These are phyloP conservation scores for Lichina pygmaea DNA, from an alignment of 495 filamentous ascomycete genomes.

Conservation along the genomic window DNA sequence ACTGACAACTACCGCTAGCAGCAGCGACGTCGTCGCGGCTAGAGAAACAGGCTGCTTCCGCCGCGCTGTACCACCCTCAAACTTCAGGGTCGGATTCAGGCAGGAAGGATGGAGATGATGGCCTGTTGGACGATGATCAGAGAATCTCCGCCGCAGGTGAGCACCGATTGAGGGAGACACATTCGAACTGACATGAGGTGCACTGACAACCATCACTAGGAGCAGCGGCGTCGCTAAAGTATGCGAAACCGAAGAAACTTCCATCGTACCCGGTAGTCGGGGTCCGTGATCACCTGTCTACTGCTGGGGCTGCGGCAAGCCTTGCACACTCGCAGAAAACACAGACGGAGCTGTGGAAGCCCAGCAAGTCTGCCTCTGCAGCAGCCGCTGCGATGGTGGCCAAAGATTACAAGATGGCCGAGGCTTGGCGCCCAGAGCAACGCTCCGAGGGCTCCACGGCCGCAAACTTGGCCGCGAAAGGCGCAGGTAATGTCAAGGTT, in stretches of 20 bases:
- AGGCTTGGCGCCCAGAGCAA: constrained; percentile 23
- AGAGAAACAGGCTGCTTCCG: constrained; percentile 12
- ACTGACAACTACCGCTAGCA: constrained; percentile 10
- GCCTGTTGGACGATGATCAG: constrained; percentile 17
- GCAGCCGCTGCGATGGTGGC: constrained; percentile 40
- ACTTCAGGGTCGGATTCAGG: constrained; percentile 1
- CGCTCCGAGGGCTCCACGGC: constrained; percentile 43
- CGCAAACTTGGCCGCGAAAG: constrained; percentile 37
- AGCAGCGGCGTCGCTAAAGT: constrained; percentile 33
- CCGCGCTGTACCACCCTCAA: constrained; percentile 15
- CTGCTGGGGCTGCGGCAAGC: constrained; percentile 44
- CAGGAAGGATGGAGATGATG: constrained; percentile 3
- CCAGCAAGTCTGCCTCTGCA: constrained; percentile 29
- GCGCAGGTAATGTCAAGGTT: constrained; percentile 24
- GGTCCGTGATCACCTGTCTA: constrained; percentile 30
- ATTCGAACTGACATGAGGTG: not conserved
- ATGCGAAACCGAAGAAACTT: constrained; percentile 38
- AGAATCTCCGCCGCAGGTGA: constrained; percentile 26
- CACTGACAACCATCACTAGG: constrained; percentile 10
- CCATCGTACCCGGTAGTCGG: constrained; percentile 39
- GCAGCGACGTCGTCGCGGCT: constrained; percentile 25
- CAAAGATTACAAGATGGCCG: constrained; percentile 34
- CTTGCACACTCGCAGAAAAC: constrained; percentile 46
- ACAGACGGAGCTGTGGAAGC: constrained; percentile 30
- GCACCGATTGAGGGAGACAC: constrained; percentile 1